phyloP scores from a whole-genome alignment of 2,329 filamentous ascomycete species.

The Fusarium sp. region DNA sequence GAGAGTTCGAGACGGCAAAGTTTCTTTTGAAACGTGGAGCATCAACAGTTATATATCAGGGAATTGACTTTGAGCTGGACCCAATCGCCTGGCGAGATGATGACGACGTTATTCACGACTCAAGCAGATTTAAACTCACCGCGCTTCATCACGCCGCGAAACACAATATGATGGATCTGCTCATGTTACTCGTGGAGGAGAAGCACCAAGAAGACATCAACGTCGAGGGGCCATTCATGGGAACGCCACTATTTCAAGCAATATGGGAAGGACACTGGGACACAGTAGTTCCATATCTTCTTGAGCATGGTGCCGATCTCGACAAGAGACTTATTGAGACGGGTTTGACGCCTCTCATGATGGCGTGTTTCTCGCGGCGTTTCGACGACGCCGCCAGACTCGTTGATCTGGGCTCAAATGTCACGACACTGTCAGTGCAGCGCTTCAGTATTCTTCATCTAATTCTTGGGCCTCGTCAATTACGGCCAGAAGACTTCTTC shows the following conservation, averaged over 20 bases:
- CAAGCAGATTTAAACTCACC: constrained; percentile 38
- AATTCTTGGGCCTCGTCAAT: constrained; percentile 40
- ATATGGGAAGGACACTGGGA: constrained; percentile 45
- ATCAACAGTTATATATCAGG: constrained; percentile 41
- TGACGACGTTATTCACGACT: constrained; percentile 29
- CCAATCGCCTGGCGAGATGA: constrained; percentile 38
- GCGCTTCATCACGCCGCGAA: constrained; percentile 44
- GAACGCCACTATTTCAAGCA: constrained; percentile 43
- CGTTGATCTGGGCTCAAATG: constrained; percentile 41
- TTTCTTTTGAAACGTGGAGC: constrained; percentile 39
- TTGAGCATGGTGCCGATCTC: constrained; percentile 42
- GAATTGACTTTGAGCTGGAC: constrained; percentile 41
- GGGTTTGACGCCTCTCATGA: constrained; percentile 43
- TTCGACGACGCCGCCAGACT: constrained; percentile 44
- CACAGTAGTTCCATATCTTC: constrained; percentile 41
- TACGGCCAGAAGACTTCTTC: constrained; percentile 36
- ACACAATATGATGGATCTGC: constrained; percentile 31
- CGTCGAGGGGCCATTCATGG: constrained; percentile 42
- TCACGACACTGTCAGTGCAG: constrained; percentile 38
- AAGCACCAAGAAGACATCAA: constrained; percentile 35
- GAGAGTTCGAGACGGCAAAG: constrained; percentile 40
- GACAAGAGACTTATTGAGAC: constrained; percentile 43
- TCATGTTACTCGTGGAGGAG: constrained; percentile 34
- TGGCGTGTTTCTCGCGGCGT: constrained; percentile 43
- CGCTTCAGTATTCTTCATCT: constrained; percentile 44